Base-by-base conservation (phyloP, 257 asterid species). In the Linderniella brevidens region DNA sequence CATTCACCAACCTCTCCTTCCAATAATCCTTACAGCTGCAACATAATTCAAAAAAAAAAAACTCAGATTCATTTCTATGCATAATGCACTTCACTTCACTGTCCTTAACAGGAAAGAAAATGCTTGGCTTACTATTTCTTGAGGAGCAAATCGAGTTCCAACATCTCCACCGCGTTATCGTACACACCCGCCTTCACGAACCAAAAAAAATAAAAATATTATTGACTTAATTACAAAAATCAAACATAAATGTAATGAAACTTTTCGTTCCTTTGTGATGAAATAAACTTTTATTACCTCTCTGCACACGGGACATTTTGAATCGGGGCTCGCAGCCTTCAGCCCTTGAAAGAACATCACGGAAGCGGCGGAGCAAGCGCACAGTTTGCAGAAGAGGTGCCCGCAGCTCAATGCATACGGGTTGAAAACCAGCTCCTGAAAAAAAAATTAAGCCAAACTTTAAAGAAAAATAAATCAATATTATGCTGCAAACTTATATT, bases 381-480 rank as follows among this genome's bases (percentile, higher is more conserved):
- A 84, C 0, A 67, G 66, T 71, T 75, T 84, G 73, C 95, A 84
- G 68, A 75, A 84, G 36, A 80, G 73, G 63, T 84, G 93, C 56
- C 87, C 95, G 64, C 93, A 84, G 13, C 85, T 56, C 77, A 84
- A 71, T 13, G 93, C 87, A 38, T 62, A 77, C 9, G 93, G 92
- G 52, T 73, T 70, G 62, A 80, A 84, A 50, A 84, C 80, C 19
- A 66, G 63, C 64, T 84, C 95, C 95, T 80, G 55, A 43, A 52
- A 32, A 39, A 9, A 12, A 10, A 39, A 39, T n/a, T n/a, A n/a
- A n/a, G n/a, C n/a, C n/a, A n/a, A 25, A 3, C 32, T 3, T 25
- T 25, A 25, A 6, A 25, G 6, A 25, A 25, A 25, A 25, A 55
- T 1, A 39, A 71, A n/a, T n/a, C n/a, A n/a, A n/a, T n/a, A n/a